These are phyloP conservation scores for Hygrophorus pudorinus DNA, from an alignment of 768 basidiomycete genomes.

Conservation along the genomic window DNA sequence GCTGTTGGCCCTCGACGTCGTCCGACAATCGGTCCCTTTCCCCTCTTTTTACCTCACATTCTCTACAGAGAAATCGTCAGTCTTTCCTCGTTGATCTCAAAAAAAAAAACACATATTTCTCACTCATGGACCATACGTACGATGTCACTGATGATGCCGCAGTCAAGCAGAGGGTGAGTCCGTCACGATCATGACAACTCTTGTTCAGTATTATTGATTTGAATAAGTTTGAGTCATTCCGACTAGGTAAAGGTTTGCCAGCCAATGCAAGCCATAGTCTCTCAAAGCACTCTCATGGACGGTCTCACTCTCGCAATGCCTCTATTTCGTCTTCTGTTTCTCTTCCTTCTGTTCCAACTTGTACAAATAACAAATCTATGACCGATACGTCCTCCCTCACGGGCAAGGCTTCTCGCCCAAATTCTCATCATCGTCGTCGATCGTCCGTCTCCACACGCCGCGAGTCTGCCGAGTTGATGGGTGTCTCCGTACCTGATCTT, in stretches of 20 bases:
- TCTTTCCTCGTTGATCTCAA: constrained; percentile 15
- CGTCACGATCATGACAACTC: background rate
- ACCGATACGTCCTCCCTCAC: constrained; percentile 15
- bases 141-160: constrained; percentile 23
- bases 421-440: constrained; percentile 76
- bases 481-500: constrained; percentile 60
- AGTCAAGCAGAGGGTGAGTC: constrained; percentile 30
- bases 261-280: constrained; percentile 23
- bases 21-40: constrained; percentile 22
- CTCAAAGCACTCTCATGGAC: constrained; percentile 38
- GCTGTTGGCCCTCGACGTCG: constrained; percentile 7
- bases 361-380: constrained; percentile 25
- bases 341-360: constrained; percentile 30
- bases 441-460: constrained; percentile 85
- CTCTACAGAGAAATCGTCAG: constrained; percentile 11
- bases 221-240: constrained; percentile 62
- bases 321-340: constrained; percentile 42
- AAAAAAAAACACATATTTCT: constrained; percentile 12
- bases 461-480: constrained; percentile 90
- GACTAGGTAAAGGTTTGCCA: constrained; percentile 44
- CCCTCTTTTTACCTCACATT: constrained; percentile 24
- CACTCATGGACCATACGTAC: constrained; percentile 16
- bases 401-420: constrained; percentile 36
- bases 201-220: too few relatives aligned
- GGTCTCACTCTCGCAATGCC: constrained; percentile 64